Evolutionary conservation across 176 grass and related monocot genomes (phyloP).

Genomic region (Aechmea fasciata): DNA sequence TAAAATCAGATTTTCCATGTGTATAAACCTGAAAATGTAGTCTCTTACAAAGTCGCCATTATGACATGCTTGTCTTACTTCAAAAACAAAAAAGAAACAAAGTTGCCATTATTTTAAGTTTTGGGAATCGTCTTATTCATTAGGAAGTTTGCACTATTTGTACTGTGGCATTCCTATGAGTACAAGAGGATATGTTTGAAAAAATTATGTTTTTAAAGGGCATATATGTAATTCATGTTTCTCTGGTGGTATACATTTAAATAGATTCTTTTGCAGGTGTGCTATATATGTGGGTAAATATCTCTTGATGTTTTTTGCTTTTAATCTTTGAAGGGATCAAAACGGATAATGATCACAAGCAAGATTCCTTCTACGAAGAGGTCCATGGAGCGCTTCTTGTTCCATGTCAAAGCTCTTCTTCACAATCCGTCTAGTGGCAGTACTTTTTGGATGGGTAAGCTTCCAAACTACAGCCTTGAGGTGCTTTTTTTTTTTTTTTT

Average conservation of each 20-base stretch:
- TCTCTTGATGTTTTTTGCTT: background rate
- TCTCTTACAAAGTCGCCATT: background rate
- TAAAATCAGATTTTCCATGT: too few species aligned
- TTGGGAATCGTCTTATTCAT: too few species aligned
- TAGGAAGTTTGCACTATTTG: too few species aligned
- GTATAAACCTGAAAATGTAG: too few species aligned
- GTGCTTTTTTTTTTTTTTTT: background rate
- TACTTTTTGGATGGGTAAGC: constrained; percentile 46
- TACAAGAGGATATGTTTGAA: too few species aligned
- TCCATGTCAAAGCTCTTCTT: constrained; percentile 70
- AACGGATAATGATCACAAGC: constrained; percentile 77
- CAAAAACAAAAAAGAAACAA: background rate
- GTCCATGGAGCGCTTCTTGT: constrained; percentile 68
- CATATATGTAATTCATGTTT: background rate
- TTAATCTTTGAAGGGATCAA: constrained; percentile 35
- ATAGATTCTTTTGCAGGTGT: too few species aligned
- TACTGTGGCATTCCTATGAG: too few species aligned
- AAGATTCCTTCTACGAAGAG: constrained; percentile 78
- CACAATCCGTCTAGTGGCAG: constrained; percentile 46
- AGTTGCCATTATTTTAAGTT: background rate
- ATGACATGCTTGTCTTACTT: too few species aligned
- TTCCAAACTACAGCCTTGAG: constrained; percentile 3
- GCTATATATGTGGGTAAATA: too few species aligned
- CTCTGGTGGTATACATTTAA: too few species aligned
- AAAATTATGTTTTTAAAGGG: background rate